Evolutionary conservation across 345 rosid genomes (phyloP), one percentile per base, ranked within the genome.

Genomic region (Hibiscus tridactylites): DNA sequence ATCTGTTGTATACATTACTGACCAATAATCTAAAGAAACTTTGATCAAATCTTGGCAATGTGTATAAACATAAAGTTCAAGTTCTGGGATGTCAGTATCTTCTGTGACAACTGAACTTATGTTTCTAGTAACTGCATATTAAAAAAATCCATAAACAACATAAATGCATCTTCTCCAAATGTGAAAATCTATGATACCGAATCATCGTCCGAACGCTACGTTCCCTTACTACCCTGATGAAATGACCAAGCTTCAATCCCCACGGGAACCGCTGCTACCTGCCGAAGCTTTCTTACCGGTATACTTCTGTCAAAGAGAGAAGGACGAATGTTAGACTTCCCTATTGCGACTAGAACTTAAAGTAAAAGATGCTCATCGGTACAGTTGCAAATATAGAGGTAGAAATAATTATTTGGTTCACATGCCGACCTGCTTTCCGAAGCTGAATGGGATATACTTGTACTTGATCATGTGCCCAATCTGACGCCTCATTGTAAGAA

Each of bases 391-490:
- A 19, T 35, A 39, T 13, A 24, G 9, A 60, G 19, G 24, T 35
- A 28, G 5, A 61, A 19, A n/a, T 15, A 42, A 56, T 56, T 9
- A 8, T 54, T 24, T 5, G 11, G 7, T 9, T 33, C 47, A 19
- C 47, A 46, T 50, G 65, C 79, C 74, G 73, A 89, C 96, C 88
- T 93, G 93, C 80, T 93, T 93, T 63, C 98, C 96, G 13, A 88
- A 19, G 74, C 61, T 85, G 79, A 88, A 81, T 0, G 97, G 96
- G 58, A 89, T 71, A 70, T 91, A 91, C 63, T 84, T 91, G 91
- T 89, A 89, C 78, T 91, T 93, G 81, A 91, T 86, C 98, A 93
- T 88, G 83, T 93, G 93, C 4, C 84, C 64, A 35, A 93, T 85
- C 73, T 89, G 96, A 74, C 96, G 89, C 72, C 88, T 87, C 97